Evolutionary conservation across 495 filamentous ascomycete species (phyloP).

Genomic region (Venustampulla echinocandica): DNA sequence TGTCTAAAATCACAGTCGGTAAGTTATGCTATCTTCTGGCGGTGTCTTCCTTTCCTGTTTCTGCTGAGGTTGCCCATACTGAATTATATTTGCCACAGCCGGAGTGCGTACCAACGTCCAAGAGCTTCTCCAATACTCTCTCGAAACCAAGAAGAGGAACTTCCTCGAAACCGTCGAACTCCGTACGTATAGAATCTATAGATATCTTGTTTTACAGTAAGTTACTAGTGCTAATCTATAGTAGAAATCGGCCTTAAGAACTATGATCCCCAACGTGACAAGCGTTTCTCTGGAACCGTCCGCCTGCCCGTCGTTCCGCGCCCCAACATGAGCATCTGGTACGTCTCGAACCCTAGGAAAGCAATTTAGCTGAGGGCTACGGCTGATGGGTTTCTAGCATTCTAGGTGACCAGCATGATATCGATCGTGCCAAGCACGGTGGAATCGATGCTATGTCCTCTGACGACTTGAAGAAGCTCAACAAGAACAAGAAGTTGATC

Average conservation of each 20-base stretch:
- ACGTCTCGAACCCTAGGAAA: slow-evolving; percentile 26
- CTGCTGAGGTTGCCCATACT: slow-evolving; percentile 16
- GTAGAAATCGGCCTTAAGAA: slow-evolving; percentile 99
- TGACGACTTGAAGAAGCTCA: slow-evolving; percentile 99
- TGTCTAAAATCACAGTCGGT: slow-evolving; percentile 88
- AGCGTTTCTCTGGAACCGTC: slow-evolving; percentile 99
- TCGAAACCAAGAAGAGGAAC: slow-evolving; percentile 97
- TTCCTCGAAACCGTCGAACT: slow-evolving; percentile 94
- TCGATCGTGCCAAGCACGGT: slow-evolving; percentile 97
- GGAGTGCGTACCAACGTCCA: slow-evolving; percentile 93
- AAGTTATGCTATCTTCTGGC: slow-evolving; percentile 27
- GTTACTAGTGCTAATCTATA: no score
- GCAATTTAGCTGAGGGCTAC: slow-evolving; percentile 14
- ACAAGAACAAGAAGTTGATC: slow-evolving; percentile 99
- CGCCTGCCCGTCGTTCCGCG: slow-evolving; percentile 84
- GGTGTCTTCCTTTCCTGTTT: neutral
- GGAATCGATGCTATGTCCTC: slow-evolving; percentile 94
- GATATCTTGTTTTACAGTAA: no score
- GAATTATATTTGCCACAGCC: slow-evolving; percentile 44
- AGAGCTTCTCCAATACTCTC: slow-evolving; percentile 85
- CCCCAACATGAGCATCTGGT: slow-evolving; percentile 91
- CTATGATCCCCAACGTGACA: slow-evolving; percentile 99
- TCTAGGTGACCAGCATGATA: slow-evolving; percentile 99
- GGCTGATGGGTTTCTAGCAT: slow-evolving; percentile 43
- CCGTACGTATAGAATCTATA: no score